Conservation (phyloP, 2,329 filamentous ascomycete species). For the Harringtonia lauricola region DNA sequence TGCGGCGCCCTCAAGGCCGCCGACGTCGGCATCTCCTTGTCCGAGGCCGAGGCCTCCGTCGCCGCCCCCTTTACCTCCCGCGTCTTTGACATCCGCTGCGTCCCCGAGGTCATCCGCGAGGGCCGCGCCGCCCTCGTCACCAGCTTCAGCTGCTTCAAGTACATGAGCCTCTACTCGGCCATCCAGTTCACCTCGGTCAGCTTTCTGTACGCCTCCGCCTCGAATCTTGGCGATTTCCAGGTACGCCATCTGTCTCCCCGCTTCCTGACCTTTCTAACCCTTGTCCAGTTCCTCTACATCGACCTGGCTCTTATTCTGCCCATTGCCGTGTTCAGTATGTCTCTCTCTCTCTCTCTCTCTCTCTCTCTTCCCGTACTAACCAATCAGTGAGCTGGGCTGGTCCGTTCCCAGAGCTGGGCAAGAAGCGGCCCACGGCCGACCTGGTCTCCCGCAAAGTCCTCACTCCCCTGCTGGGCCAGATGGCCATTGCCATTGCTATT, state of each 20-base stretch:
- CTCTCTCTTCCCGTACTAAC: neutral
- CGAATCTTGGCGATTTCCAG: conserved; percentile 93
- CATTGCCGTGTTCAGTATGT: conserved; percentile 83
- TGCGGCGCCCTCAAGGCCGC: conserved; percentile 94
- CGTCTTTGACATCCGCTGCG: conserved; percentile 92
- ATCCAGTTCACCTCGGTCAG: conserved; percentile 97
- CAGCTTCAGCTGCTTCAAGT: conserved; percentile 99
- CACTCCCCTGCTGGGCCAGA: conserved; percentile 80
- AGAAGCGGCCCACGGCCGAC: conserved; percentile 82
- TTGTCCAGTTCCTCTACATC: conserved; percentile 94
- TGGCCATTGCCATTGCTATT: conserved; percentile 65
- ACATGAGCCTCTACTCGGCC: conserved; percentile 98
- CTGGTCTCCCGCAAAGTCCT: conserved; percentile 89
- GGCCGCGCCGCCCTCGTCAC: conserved; percentile 93
- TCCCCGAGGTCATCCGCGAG: conserved; percentile 86
- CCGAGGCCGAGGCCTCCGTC: conserved; percentile 93
- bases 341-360: neutral
- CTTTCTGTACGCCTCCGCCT: conserved; percentile 88
- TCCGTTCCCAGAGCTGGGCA: conserved; percentile 63
- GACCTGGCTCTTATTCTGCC: conserved; percentile 86
- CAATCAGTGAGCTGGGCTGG: conserved; percentile 80
- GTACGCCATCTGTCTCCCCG: too few relatives aligned
- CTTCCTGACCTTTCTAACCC: too few relatives aligned
- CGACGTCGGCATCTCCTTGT: conserved; percentile 93
- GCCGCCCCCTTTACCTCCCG: conserved; percentile 96